Evolutionary conservation across 495 filamentous ascomycete species (phyloP).

Genomic region (Chaetomium tenue): DNA sequence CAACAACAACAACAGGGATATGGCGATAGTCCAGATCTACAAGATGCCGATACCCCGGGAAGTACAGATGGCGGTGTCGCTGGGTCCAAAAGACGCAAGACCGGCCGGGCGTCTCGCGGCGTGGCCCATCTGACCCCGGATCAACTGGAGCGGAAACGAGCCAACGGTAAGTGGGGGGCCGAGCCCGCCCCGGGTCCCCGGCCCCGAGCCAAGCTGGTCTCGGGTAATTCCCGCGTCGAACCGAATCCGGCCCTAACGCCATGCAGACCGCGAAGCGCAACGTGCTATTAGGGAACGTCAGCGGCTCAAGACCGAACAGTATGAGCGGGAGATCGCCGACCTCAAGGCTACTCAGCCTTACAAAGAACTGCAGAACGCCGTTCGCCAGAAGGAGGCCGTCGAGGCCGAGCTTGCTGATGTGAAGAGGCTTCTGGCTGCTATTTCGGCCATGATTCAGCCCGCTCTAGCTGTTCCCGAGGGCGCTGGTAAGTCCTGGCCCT

Average conservation of each 20-base stretch:
- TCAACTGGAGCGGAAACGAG: slow-evolving; percentile 72
- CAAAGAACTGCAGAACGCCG: slow-evolving; percentile 68
- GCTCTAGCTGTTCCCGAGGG: slow-evolving; percentile 37
- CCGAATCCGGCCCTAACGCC: neutral
- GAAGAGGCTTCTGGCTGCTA: slow-evolving; percentile 56
- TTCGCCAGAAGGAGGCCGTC: slow-evolving; percentile 66
- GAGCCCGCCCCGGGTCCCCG: neutral
- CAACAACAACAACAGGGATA: neutral
- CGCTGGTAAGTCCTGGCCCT: slow-evolving; percentile 1
- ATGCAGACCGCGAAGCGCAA: slow-evolving; percentile 71
- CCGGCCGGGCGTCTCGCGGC: slow-evolving; percentile 50
- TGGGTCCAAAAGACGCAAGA: slow-evolving; percentile 38
- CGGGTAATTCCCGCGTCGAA: neutral
- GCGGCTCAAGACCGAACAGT: slow-evolving; percentile 66
- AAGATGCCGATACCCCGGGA: neutral
- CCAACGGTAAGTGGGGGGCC: slow-evolving; percentile 55
- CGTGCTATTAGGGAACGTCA: slow-evolving; percentile 77
- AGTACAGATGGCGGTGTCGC: slow-evolving; percentile 10
- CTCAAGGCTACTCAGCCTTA: slow-evolving; percentile 69
- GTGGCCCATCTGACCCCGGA: slow-evolving; percentile 69
- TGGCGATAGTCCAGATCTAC: neutral
- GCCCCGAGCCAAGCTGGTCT: neutral
- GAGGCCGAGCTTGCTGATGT: slow-evolving; percentile 71
- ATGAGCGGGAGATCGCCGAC: slow-evolving; percentile 48
- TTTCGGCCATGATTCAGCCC: slow-evolving; percentile 65